Conservation (phyloP, 495 filamentous ascomycete species). For the Penicillium malachiteum region DNA sequence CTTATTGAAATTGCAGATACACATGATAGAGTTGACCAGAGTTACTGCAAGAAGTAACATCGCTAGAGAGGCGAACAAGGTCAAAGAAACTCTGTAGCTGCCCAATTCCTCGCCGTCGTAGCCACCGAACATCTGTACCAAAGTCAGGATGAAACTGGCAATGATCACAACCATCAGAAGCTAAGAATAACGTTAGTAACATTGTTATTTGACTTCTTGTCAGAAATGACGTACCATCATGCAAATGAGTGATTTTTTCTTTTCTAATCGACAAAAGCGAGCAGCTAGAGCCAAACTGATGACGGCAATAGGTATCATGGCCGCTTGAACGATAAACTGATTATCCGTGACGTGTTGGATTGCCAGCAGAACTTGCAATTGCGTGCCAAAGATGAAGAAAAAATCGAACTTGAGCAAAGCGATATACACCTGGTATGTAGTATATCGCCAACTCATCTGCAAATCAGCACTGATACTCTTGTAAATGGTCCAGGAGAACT, state of each 20-base stretch:
- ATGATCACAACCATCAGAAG: conserved; percentile 13
- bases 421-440: conserved; percentile 17
- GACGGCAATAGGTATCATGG: background rate
- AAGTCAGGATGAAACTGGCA: conserved; percentile 8
- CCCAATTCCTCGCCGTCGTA: background rate
- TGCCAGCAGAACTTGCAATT: background rate
- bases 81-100: conserved; percentile 16
- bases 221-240: background rate
- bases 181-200: background rate
- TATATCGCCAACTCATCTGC: conserved; percentile 21
- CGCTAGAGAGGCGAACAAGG: conserved; percentile 16
- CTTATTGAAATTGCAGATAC: conserved; percentile 23
- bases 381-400: conserved; percentile 1
- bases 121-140: conserved; percentile 6
- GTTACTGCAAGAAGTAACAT: conserved; percentile 13
- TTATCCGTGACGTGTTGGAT: background rate
- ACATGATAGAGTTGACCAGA: conserved; percentile 16
- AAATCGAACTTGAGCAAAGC: conserved; percentile 4
- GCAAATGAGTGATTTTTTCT: background rate
- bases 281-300: background rate
- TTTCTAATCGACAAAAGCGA: conserved; percentile 6
- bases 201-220: background rate
- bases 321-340: background rate
- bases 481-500: conserved; percentile 20
- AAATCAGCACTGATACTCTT: conserved; percentile 19